Evolutionary conservation across 495 filamentous ascomycete species (phyloP).

Genomic region (Polyplosphaeria fusca): DNA sequence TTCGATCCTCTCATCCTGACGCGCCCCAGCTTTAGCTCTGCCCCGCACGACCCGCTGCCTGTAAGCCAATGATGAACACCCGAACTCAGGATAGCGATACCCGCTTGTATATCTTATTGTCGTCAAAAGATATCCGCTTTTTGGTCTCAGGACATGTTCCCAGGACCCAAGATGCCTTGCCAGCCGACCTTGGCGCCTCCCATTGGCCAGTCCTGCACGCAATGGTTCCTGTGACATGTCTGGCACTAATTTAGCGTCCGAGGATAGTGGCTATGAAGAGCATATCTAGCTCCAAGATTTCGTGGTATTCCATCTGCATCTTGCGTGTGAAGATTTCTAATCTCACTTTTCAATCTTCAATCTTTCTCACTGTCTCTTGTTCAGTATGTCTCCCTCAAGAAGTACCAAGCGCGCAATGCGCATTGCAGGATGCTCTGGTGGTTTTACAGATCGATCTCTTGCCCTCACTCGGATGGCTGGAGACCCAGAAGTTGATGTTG

Average conservation of each 20-base stretch:
- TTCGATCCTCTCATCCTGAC: no score
- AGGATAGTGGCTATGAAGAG: background rate
- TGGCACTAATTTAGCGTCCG: background rate
- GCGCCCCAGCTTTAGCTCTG: no score
- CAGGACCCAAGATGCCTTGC: slow-evolving; percentile 8
- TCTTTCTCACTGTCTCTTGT: background rate
- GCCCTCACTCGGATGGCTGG: slow-evolving; percentile 28
- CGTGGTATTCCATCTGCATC: background rate
- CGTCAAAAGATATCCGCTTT: slow-evolving; percentile 20
- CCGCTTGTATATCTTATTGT: background rate
- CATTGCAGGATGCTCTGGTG: slow-evolving; percentile 29
- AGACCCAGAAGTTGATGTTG: slow-evolving; percentile 30
- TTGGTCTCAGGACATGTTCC: slow-evolving; percentile 15
- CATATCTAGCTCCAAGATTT: slow-evolving; percentile 6
- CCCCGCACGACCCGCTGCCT: background rate
- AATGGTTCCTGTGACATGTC: slow-evolving; percentile 12
- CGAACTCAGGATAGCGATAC: slow-evolving; percentile 19
- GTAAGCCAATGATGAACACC: background rate
- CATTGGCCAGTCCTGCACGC: slow-evolving; percentile 6
- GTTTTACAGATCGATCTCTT: slow-evolving; percentile 26
- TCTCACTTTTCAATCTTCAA: background rate
- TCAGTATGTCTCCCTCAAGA: slow-evolving; percentile 17
- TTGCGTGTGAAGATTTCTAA: background rate
- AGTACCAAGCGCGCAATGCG: slow-evolving; percentile 23
- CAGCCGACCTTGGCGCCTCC: background rate